Evolutionary conservation across 1,284 basidiomycete genomes (phyloP).

Genomic region (Pseudozyma pruni): DNA sequence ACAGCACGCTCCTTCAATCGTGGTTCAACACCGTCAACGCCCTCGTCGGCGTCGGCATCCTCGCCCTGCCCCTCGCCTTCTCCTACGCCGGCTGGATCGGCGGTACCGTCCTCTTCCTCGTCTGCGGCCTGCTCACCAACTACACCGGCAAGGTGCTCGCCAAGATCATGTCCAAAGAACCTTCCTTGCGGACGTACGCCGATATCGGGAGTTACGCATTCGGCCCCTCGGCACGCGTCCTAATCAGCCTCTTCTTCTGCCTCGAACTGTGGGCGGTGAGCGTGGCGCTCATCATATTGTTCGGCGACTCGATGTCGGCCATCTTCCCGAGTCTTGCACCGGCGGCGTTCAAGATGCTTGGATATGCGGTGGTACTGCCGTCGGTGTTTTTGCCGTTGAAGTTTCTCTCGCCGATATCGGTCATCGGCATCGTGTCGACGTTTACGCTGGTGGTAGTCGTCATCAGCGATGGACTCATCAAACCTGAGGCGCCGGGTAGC

Average conservation of each 20-base stretch:
- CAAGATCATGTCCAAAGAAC: conserved; percentile 62
- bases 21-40: conserved; percentile 68
- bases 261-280: conserved; percentile 65
- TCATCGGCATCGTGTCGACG: conserved; percentile 69
- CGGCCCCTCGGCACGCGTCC: conserved; percentile 55
- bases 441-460: conserved; percentile 80
- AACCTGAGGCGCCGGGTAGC: conserved; percentile 82
- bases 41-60: conserved; percentile 64
- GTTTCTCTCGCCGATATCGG: conserved; percentile 60
- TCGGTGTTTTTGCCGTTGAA: conserved; percentile 62
- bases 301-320: conserved; percentile 60
- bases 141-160: conserved; percentile 66
- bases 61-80: conserved; percentile 64
- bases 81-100: conserved; percentile 60
- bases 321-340: conserved; percentile 45
- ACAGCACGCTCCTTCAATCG: conserved; percentile 61
- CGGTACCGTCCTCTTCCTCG: conserved; percentile 55
- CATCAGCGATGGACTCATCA: conserved; percentile 83
- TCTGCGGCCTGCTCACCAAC: conserved; percentile 62
- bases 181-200: conserved; percentile 61
- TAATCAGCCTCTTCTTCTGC: conserved; percentile 63
- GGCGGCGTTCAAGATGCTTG: conserved; percentile 56
- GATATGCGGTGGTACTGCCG: conserved; percentile 55
- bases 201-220: conserved; percentile 66
- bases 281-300: conserved; percentile 63